phyloP scores from a whole-genome alignment of 352 stramenopile species.

The Globisporangium abappressorium region DNA sequence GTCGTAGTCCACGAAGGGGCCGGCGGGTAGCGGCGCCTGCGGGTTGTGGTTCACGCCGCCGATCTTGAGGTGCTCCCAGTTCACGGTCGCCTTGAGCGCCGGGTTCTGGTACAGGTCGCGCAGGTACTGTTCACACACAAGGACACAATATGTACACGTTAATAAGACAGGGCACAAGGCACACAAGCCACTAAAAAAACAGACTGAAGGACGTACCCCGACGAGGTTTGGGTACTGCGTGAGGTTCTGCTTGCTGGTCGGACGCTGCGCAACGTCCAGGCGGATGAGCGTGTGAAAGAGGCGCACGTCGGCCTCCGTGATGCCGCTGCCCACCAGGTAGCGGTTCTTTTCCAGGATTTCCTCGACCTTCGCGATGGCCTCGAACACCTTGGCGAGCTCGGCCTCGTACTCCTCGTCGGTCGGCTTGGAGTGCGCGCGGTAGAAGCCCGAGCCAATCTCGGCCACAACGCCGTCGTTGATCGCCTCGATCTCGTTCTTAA shows the following conservation, averaged over 20 bases:
- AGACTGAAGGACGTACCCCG: background rate
- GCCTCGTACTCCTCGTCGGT: constrained; percentile 48
- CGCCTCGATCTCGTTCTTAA: constrained; percentile 52
- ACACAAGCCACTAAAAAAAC: background rate
- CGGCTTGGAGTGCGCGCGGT: constrained; percentile 51
- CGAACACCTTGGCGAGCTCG: constrained; percentile 22
- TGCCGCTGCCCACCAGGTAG: constrained; percentile 15
- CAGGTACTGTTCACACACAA: constrained; percentile 8
- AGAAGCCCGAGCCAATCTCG: constrained; percentile 47
- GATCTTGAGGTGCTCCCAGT: constrained; percentile 87
- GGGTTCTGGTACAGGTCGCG: constrained; percentile 70
- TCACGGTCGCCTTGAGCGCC: constrained; percentile 50
- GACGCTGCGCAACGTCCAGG: constrained; percentile 27
- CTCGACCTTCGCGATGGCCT: constrained; percentile 25
- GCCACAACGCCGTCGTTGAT: constrained; percentile 62
- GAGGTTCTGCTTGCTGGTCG: constrained; percentile 35
- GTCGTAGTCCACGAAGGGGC: constrained; percentile 24
- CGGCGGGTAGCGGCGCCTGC: constrained; percentile 57
- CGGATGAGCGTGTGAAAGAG: constrained; percentile 27
- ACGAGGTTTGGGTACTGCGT: constrained; percentile 41
- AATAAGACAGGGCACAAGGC: background rate
- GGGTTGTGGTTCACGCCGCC: constrained; percentile 82
- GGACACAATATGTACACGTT: background rate
- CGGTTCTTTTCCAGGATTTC: constrained; percentile 3
- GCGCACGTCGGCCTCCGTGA: constrained; percentile 31